Evolutionary conservation across 495 filamentous ascomycete genomes (phyloP), one percentile per base, ranked within the genome.

Genomic region (Cairneyella variabilis): DNA sequence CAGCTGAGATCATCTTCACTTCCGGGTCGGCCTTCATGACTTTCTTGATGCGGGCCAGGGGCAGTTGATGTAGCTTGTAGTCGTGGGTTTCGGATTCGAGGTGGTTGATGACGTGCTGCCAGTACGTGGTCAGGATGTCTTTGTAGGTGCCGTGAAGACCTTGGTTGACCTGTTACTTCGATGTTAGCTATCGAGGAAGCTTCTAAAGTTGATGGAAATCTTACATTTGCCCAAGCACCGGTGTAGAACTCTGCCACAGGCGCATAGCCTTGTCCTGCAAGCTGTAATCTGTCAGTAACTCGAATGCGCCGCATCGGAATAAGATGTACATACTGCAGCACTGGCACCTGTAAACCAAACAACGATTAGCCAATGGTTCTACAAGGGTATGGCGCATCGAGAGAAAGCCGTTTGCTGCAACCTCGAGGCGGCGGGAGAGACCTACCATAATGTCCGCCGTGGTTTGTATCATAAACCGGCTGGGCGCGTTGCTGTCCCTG

Each of bases 1-100:
- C 93, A 18, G 93, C 93, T 10, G 91, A 96, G 46, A 98, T 98
- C 93, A 98, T 98, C 73, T 98, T 98, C 44, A 98, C 93, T 58
- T 98, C 93, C 1, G 93, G 93, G 60, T 98, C 93, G 2, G 93
- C 93, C 71, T 98, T 98, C 93, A 98, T 98, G 60, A 98, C 93
- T 67, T 98, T 98, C 78, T 97, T 98, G 71, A 98, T 98, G 37
- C 93, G 87, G 21, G 93, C 93, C 42, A 98, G 77, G 2, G 93
- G 93, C 27, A 98, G 75, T 69, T 97, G 93, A 62, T 98, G 93
- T 43, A 96, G 76, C 69, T 98, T 98, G 75, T 96, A 98, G 68
- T 98, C 95, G 69, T 98, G 93, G 30, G 89, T 89, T 59, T 97
- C 95, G 36, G 76, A 86, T 72, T 98, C 93, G 48, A 98, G 82